Evolutionary conservation across 2,329 filamentous ascomycete species (phyloP), one percentile per base, ranked within the genome.

Genomic region (Sporothrix protearum): DNA sequence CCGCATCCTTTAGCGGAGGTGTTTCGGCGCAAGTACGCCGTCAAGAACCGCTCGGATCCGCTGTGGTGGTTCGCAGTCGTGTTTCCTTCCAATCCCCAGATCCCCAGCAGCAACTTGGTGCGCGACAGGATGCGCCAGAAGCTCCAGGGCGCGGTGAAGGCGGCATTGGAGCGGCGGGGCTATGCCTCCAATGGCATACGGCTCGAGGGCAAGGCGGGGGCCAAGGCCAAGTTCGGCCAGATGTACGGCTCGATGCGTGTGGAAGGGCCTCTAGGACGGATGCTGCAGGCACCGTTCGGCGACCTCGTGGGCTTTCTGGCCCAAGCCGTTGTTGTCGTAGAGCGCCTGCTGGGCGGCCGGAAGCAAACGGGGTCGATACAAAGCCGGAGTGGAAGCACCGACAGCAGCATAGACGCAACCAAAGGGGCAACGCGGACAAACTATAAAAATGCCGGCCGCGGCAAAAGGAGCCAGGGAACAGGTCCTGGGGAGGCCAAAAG

Each of bases 11-110:
- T 77, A 49, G 69, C 75, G 6, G 77, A 76, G 69, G 73, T 77
- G n/a, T 51, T 78, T 22, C 73, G 79, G 30, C 75, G 78, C 33
- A 72, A 75, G 12, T 80, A 79, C 73, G 75, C 78, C 7, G 72
- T 71, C 39, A 76, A 77, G 75, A 61, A 71, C 71, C 63, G 64
- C 7, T 76, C 71, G 4, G 74, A 76, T 12, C 59, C 75, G 64
- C 75, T 76, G 49, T 76, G 75, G 75, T 75, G 73, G 72, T 66
- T 61, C 5, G 73, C 73, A 5, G 42, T 68, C 0, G 39, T 72
- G 30, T 57, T 69, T 9, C 3, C 33, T 49, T 51, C 28, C 14
- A 36, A 59, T 67, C 22, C 66, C 19, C 61, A 36, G 9, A 3
- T 22, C 19, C 49, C 49, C 6, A 19, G 22, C 19, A 69, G 66